Conservation (phyloP, 306 rosid genomes). For the Pterocarpus santalinus region DNA sequence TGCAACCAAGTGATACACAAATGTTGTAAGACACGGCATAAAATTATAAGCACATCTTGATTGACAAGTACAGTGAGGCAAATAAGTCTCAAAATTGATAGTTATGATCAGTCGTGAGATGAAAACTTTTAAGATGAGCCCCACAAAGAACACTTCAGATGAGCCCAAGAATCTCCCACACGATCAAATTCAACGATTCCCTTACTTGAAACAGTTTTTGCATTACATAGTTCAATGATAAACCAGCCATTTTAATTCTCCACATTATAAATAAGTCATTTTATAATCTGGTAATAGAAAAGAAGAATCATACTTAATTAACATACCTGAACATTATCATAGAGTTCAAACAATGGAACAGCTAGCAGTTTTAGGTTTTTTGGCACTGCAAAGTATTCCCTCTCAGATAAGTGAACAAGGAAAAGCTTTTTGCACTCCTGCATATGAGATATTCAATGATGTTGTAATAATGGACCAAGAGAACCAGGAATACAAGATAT, state of each 20-base stretch:
- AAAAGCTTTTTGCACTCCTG: slow-evolving; percentile 98
- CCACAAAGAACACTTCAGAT: slow-evolving; percentile 17
- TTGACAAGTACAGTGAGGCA: not conserved
- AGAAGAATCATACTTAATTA: slow-evolving; percentile 23
- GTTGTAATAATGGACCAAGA: slow-evolving; percentile 35
- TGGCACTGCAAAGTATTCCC: slow-evolving; percentile 98
- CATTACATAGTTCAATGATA: slow-evolving; percentile 15
- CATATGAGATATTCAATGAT: slow-evolving; percentile 36
- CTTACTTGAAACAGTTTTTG: slow-evolving; percentile 18
- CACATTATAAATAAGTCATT: not conserved
- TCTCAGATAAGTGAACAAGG: slow-evolving; percentile 95
- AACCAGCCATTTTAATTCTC: slow-evolving; percentile 21
- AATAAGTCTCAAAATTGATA: not conserved
- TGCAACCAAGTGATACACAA: slow-evolving; percentile 52
- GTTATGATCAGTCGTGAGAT: not conserved
- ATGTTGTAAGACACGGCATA: slow-evolving; percentile 8
- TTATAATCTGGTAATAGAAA: not conserved
- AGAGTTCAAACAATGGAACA: slow-evolving; percentile 98
- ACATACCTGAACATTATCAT: slow-evolving; percentile 96
- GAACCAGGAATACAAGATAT: not conserved
- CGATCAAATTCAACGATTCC: slow-evolving; percentile 16
- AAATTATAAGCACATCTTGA: slow-evolving; percentile 20
- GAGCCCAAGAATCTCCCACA: not conserved
- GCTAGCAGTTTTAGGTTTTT: slow-evolving; percentile 97
- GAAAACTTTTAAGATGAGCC: slow-evolving; percentile 1